Conservation (phyloP, 108 stramenopile genomes). For the Hondaea fermentalgiana region DNA sequence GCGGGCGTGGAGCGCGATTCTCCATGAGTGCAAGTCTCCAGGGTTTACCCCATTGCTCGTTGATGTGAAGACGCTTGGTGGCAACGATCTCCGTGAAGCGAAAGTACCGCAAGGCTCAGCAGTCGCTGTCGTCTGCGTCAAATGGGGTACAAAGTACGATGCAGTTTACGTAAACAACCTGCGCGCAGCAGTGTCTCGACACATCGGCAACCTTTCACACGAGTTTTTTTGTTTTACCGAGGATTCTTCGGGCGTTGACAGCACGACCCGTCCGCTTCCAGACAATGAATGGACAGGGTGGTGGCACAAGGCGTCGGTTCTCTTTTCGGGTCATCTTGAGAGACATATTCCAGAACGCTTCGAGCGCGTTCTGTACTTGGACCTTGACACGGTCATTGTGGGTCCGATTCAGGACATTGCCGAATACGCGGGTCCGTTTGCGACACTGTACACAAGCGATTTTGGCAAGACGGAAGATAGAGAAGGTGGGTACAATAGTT, state of each 20-base stretch:
- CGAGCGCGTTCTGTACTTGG: conserved; percentile 30
- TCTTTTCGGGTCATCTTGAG: not conserved
- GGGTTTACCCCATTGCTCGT: no score
- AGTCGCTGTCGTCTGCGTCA: conserved; percentile 9
- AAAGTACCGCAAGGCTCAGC: not conserved
- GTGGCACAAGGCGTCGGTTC: conserved; percentile 36
- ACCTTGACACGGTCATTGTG: conserved; percentile 39
- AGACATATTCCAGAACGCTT: not conserved
- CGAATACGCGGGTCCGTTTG: not conserved
- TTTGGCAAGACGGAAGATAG: conserved; percentile 30
- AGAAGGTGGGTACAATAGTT: conserved; percentile 25
- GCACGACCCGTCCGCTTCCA: not conserved
- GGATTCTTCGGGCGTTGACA: conserved; percentile 18
- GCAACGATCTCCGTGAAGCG: no score
- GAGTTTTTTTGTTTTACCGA: conserved; percentile 36
- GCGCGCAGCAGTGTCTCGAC: not conserved
- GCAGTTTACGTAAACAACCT: conserved; percentile 7
- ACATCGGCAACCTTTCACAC: not conserved
- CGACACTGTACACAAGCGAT: conserved; percentile 20
- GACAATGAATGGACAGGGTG: conserved; percentile 26
- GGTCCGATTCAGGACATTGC: conserved; percentile 23
- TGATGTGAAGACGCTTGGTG: not conserved
- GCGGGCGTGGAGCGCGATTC: not conserved
- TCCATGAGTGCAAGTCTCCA: not conserved
- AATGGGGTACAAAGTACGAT: conserved; percentile 23